Evolutionary conservation across 441 rosid genomes (phyloP).

Genomic region (Bruguiera hainesii): DNA sequence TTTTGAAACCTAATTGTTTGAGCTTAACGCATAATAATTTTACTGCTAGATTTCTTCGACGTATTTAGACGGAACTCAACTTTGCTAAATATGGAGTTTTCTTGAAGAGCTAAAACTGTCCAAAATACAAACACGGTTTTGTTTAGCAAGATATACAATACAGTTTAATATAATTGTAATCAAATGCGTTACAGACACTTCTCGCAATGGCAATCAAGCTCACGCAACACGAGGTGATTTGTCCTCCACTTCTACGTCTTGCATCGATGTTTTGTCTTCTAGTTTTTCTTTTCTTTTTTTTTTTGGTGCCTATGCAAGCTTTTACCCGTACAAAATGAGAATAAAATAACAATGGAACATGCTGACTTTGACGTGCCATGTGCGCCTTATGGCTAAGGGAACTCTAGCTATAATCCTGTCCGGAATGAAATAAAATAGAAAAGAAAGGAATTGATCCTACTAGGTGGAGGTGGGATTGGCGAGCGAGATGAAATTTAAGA

Average conservation of each 20-base stretch:
- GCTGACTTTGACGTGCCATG: conserved; percentile 56
- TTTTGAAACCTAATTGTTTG: no score
- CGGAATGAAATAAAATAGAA: not conserved
- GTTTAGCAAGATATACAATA: no score
- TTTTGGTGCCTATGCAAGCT: conserved; percentile 33
- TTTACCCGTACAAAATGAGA: conserved; percentile 12
- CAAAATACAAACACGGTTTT: no score
- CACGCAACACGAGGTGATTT: conserved; percentile 64
- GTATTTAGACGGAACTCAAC: no score
- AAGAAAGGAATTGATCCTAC: not conserved
- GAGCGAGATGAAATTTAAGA: no score
- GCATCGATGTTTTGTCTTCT: conserved; percentile 44
- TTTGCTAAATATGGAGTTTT: no score
- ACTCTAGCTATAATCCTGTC: not conserved
- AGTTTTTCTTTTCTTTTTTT: conserved; percentile 10
- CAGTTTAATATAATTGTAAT: no score
- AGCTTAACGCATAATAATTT: no score
- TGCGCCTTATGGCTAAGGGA: conserved; percentile 9
- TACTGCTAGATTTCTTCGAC: no score
- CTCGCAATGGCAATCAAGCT: conserved; percentile 22
- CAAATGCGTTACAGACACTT: no score
- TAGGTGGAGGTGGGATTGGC: no score
- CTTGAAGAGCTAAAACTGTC: no score
- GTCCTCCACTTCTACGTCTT: conserved; percentile 24
- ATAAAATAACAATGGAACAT: not conserved